A percentile compares a stretch with the other conserved stretches of the same genome.
These are phyloP conservation scores for Dacryopinax primogenitus DNA, from an alignment of 768 basidiomycete species.

Conservation along the genomic window DNA sequence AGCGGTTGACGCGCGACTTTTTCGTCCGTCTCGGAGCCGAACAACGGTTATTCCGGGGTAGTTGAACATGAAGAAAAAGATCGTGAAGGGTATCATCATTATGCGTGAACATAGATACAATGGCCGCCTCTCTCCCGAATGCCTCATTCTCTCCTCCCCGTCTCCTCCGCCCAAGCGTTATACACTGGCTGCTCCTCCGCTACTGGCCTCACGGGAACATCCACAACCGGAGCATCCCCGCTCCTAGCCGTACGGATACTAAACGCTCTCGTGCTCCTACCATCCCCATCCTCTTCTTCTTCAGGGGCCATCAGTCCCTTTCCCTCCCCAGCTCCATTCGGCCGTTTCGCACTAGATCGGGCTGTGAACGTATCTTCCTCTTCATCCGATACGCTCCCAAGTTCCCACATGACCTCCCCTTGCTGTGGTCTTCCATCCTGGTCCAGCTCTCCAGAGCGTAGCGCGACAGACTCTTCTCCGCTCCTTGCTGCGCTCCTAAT, in stretches of 20 bases:
- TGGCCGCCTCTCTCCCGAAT: too few relatives aligned
- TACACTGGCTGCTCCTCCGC: too few relatives aligned
- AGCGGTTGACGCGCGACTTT: neutral
- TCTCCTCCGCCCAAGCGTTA: too few relatives aligned
- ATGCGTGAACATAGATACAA: too few relatives aligned
- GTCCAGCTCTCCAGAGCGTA: conserved; percentile 19
- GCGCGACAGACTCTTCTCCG: conserved; percentile 31
- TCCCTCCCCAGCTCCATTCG: conserved; percentile 29
- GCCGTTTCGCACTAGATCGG: conserved; percentile 27
- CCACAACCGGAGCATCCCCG: conserved; percentile 13
- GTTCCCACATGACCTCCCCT: conserved; percentile 41
- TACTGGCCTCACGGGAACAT: too few relatives aligned
- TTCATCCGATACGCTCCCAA: conserved; percentile 60
- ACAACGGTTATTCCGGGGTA: too few relatives aligned
- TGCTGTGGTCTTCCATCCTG: conserved; percentile 1
- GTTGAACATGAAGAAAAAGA: too few relatives aligned
- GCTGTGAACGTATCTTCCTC: conserved; percentile 38
- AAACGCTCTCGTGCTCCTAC: neutral
- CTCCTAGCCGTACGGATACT: conserved; percentile 14
- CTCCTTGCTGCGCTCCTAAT: conserved; percentile 25
- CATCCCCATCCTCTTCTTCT: conserved; percentile 28
- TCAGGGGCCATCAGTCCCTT: conserved; percentile 32
- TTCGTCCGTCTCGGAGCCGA: too few relatives aligned
- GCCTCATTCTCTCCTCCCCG: too few relatives aligned
- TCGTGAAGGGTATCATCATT: too few relatives aligned